Conservation (phyloP, 1,139 yeast genomes). For the Debaryomyces udenii region DNA sequence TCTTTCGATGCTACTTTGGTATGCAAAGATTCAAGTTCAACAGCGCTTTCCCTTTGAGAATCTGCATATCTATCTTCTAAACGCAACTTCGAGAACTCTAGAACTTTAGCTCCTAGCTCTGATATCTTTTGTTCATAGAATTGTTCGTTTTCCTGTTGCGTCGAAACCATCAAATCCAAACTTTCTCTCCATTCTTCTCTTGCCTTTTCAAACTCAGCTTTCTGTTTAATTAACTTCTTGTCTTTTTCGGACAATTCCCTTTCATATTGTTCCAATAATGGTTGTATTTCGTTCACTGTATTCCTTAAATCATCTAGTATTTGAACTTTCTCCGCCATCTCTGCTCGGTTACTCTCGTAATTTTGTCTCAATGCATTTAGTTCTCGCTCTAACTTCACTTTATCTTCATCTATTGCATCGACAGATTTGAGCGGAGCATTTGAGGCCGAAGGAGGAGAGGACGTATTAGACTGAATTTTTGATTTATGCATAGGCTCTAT, state of each 20-base stretch:
- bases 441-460: background rate
- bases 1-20: background rate
- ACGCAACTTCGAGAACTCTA: background rate
- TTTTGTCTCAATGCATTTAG: constrained; percentile 19
- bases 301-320: constrained; percentile 44
- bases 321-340: constrained; percentile 37
- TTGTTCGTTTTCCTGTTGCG: constrained; percentile 46
- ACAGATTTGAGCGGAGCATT: background rate
- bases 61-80: background rate
- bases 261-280: constrained; percentile 50
- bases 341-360: constrained; percentile 27
- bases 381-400: constrained; percentile 19
- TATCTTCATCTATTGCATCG: background rate
- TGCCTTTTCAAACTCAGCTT: constrained; percentile 52
- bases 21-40: background rate
- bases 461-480: background rate
- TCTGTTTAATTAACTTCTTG: constrained; percentile 44
- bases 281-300: constrained; percentile 51
- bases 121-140: constrained; percentile 30
- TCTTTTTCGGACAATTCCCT: constrained; percentile 46
- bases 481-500: no score
- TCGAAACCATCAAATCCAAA: constrained; percentile 52
- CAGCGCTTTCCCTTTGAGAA: no score
- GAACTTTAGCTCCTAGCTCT: constrained; percentile 16
- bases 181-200: constrained; percentile 61